phyloP scores from a whole-genome alignment of 371 early-diverging fungal species.

The Mortierella sp. region DNA sequence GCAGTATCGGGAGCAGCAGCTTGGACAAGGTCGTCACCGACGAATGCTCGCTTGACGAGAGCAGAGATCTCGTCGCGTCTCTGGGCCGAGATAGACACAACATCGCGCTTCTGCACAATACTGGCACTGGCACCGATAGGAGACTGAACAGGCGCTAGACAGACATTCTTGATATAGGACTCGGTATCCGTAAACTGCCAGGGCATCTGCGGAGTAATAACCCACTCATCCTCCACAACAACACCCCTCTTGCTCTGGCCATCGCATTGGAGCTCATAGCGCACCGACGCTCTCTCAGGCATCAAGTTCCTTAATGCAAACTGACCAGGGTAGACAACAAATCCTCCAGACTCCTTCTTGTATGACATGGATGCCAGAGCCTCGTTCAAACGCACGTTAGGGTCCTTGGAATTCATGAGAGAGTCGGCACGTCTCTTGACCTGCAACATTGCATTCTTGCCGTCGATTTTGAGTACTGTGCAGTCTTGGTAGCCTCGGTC shows the following conservation, averaged over 20 bases:
- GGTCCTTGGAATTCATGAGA: constrained; percentile 18
- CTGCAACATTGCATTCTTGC: neutral
- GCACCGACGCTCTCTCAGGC: constrained; percentile 3
- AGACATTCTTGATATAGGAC: constrained; percentile 19
- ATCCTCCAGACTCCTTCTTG: neutral
- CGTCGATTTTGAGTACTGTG: constrained; percentile 19
- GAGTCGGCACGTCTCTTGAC: constrained; percentile 8
- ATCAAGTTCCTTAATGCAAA: constrained; percentile 9
- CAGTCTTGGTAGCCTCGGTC: constrained; percentile 18
- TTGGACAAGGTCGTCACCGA: too few relatives aligned
- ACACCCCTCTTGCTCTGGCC: neutral
- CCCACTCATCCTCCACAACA: constrained; percentile 15
- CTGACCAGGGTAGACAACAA: constrained; percentile 2
- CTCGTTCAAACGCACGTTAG: constrained; percentile 25
- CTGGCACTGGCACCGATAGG: neutral
- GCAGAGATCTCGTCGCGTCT: neutral
- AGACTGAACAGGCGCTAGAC: constrained; percentile 6
- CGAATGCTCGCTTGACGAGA: neutral
- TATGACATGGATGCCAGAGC: constrained; percentile 17
- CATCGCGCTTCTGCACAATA: neutral
- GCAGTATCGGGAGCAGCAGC: neutral
- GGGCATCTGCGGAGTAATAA: neutral
- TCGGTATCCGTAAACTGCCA: constrained; percentile 17
- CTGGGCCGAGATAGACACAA: neutral
- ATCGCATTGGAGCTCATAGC: constrained; percentile 20